Percentiles rank a stretch among this genome's conserved stretches.
phyloP scores from a whole-genome alignment of 139 green algal genomes.

The Axilococcus clingmanii region DNA sequence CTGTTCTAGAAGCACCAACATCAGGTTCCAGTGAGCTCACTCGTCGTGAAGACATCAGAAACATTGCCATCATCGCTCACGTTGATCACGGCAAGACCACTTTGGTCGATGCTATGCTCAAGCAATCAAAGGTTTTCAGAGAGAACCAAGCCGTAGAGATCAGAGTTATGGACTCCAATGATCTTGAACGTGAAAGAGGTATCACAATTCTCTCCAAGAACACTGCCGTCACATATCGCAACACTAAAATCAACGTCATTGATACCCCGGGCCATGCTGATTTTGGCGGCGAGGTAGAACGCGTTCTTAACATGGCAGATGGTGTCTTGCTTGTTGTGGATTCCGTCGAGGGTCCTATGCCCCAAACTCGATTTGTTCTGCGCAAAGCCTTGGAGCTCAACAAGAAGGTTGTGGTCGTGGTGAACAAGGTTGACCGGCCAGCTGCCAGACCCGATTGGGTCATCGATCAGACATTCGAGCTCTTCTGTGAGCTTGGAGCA shows the following conservation, averaged over 20 bases:
- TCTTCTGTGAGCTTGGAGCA: slow-evolving; percentile 93
- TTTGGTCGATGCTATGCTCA: slow-evolving; percentile 85
- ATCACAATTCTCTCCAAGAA: slow-evolving; percentile 99
- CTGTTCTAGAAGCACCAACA: slow-evolving; percentile 1
- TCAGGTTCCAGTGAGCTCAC: neutral
- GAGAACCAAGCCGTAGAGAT: slow-evolving; percentile 68
- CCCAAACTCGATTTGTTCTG: slow-evolving; percentile 98
- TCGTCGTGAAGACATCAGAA: slow-evolving; percentile 25
- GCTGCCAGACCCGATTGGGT: slow-evolving; percentile 71
- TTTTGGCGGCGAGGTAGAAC: slow-evolving; percentile 98
- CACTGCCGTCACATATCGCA: slow-evolving; percentile 83
- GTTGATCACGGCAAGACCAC: slow-evolving; percentile 68
- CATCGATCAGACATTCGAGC: slow-evolving; percentile 88
- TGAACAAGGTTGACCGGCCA: slow-evolving; percentile 97
- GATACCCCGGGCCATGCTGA: slow-evolving; percentile 98
- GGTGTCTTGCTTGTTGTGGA: slow-evolving; percentile 98
- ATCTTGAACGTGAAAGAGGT: slow-evolving; percentile 92
- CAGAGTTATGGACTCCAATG: slow-evolving; percentile 96
- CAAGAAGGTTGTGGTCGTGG: slow-evolving; percentile 94
- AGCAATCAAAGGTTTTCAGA: slow-evolving; percentile 83
- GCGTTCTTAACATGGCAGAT: slow-evolving; percentile 99
- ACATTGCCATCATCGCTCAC: slow-evolving; percentile 66
- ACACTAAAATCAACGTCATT: slow-evolving; percentile 97
- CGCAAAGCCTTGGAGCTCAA: slow-evolving; percentile 89
- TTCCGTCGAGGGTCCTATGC: slow-evolving; percentile 92